Percentiles rank a stretch among this genome's conserved stretches.
These are phyloP conservation scores for Suillus americanus DNA, from an alignment of 768 basidiomycete genomes.

Conservation along the genomic window DNA sequence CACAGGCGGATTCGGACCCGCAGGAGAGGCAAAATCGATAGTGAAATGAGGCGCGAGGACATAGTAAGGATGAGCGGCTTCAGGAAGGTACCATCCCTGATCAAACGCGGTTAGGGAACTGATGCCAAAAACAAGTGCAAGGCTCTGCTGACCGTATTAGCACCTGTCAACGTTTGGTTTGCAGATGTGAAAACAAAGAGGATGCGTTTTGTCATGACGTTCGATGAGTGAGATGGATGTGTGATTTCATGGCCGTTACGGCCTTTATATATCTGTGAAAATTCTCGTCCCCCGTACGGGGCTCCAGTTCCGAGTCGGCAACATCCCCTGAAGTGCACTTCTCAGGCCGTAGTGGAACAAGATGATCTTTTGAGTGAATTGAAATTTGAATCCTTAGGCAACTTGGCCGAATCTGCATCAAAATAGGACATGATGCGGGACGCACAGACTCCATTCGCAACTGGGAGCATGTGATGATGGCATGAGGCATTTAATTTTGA, in stretches of 20 bases:
- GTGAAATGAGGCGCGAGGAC: conserved; percentile 46
- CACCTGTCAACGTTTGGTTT: conserved; percentile 52
- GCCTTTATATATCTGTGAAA: conserved; percentile 3
- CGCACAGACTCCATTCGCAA: not conserved
- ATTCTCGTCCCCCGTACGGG: not conserved
- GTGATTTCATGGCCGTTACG: not conserved
- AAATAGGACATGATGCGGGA: not conserved
- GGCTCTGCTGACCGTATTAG: conserved; percentile 43
- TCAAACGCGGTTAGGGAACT: not conserved
- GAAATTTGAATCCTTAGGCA: no score
- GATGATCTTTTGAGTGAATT: not conserved
- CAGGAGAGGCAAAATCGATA: conserved; percentile 61
- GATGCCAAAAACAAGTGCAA: not conserved
- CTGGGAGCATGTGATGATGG: not conserved
- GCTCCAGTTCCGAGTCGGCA: not conserved
- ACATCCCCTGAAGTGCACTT: not conserved
- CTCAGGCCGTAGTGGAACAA: not conserved
- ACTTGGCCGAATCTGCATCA: not conserved
- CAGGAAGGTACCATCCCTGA: conserved; percentile 78
- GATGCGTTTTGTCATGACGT: conserved; percentile 24
- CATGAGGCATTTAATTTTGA: not conserved
- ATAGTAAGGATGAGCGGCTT: conserved; percentile 75
- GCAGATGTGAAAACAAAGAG: conserved; percentile 79
- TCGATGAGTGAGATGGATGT: conserved; percentile 6
- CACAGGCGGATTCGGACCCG: conserved; percentile 69